These are phyloP conservation scores for Lasiodiplodia theobromae DNA, from an alignment of 2,329 filamentous ascomycete genomes.

Conservation along the genomic window DNA sequence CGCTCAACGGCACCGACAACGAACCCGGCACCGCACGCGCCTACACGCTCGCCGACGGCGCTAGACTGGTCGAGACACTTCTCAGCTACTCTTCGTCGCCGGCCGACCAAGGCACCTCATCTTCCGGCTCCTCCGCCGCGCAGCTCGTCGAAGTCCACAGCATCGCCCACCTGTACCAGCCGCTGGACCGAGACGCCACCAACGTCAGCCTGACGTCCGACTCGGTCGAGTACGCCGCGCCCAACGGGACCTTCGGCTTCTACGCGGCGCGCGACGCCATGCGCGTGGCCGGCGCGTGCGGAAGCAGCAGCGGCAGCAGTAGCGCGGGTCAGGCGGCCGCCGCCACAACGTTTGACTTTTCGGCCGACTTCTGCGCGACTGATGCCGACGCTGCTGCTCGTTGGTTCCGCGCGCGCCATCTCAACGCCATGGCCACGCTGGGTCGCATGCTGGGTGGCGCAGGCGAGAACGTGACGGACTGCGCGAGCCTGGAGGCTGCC, in stretches of 20 bases:
- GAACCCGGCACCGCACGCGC: conserved; percentile 19
- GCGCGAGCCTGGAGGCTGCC: conserved; percentile 28
- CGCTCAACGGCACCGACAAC: conserved; percentile 24
- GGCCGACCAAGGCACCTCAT: not conserved
- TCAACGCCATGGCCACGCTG: conserved; percentile 35
- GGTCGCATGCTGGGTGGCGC: conserved; percentile 34
- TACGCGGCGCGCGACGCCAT: conserved; percentile 36
- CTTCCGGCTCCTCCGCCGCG: conserved; percentile 20
- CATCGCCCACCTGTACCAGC: conserved; percentile 27
- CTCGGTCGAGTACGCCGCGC: conserved; percentile 31
- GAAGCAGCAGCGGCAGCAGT: conserved; percentile 22
- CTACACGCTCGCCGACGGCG: conserved; percentile 20
- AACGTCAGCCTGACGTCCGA: conserved; percentile 33
- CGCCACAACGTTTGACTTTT: conserved; percentile 36
- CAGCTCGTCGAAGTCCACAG: conserved; percentile 36
- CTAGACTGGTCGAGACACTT: conserved; percentile 20
- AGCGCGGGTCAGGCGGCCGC: not conserved
- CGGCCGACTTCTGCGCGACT: conserved; percentile 37
- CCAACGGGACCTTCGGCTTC: conserved; percentile 34
- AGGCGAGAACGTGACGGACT: conserved; percentile 35
- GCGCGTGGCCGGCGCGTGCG: conserved; percentile 35
- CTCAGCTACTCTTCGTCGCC: conserved; percentile 34
- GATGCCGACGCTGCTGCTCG: conserved; percentile 32
- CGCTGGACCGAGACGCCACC: conserved; percentile 4
- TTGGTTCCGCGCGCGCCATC: conserved; percentile 34